Percentiles rank a stretch among this genome's conserved stretches.
These are phyloP conservation scores for Danielia oregonensis DNA, from an alignment of 805 yeast species.

Conservation along the genomic window DNA sequence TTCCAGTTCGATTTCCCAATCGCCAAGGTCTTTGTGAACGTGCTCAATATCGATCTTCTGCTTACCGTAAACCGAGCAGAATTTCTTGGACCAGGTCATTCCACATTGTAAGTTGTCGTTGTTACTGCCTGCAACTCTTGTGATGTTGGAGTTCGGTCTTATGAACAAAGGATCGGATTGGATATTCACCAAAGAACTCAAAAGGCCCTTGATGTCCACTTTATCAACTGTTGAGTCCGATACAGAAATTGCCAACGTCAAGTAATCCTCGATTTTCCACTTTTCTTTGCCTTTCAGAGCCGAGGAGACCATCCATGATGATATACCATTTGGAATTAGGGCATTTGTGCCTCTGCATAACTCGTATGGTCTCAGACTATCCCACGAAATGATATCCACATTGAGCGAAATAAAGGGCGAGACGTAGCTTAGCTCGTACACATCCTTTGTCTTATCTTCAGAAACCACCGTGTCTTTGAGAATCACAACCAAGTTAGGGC, in stretches of 20 bases:
- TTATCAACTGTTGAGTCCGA: conserved; percentile 35
- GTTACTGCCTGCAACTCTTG: conserved; percentile 20
- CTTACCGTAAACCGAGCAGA: conserved; percentile 27
- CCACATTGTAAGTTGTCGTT: conserved; percentile 30
- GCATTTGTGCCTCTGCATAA: conserved; percentile 36
- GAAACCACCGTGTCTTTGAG: conserved; percentile 21
- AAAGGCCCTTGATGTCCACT: conserved; percentile 31
- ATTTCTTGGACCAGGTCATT: conserved; percentile 19
- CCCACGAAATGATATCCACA: conserved; percentile 19
- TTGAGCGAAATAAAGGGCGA: conserved; percentile 2
- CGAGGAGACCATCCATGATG: conserved; percentile 32
- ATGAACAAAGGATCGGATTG: no score
- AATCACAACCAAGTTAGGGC: conserved; percentile 41
- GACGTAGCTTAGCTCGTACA: conserved; percentile 24
- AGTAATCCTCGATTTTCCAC: conserved; percentile 19
- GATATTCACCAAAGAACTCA: conserved; percentile 16
- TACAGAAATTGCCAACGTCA: conserved; percentile 34
- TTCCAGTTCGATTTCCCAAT: neutral
- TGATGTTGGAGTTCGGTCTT: no score
- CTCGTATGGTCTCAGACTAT: conserved; percentile 27
- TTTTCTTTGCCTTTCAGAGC: conserved; percentile 7
- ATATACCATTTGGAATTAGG: conserved; percentile 43
- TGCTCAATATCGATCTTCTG: neutral
- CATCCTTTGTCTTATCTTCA: conserved; percentile 2
- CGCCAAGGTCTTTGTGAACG: neutral